Evolutionary conservation across 345 rosid genomes (phyloP).

Genomic region (Moricandia moricandioides): DNA sequence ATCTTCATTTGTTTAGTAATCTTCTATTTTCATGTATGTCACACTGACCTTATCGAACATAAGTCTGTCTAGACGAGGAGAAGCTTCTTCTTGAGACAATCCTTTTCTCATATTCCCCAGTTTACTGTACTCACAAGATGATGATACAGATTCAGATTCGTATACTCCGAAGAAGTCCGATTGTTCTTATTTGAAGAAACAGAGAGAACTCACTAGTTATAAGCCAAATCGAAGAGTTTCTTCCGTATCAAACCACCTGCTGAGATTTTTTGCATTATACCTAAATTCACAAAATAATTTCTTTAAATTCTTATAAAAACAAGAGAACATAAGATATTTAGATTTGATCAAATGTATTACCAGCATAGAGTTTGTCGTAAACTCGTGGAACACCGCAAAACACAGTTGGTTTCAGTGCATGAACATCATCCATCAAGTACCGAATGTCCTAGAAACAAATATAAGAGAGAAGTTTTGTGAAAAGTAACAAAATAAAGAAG

Average conservation of each 20-base stretch:
- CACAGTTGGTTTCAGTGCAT: conserved; percentile 76
- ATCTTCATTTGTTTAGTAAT: not conserved
- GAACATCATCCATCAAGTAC: conserved; percentile 75
- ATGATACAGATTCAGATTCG: not conserved
- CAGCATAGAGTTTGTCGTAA: conserved; percentile 73
- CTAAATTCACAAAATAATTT: conserved; percentile 44
- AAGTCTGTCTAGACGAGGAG: conserved; percentile 77
- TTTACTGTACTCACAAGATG: conserved; percentile 54
- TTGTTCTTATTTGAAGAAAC: not conserved
- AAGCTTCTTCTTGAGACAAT: conserved; percentile 73
- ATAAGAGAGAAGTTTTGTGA: not conserved
- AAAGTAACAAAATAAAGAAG: not conserved
- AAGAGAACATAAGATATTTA: not conserved
- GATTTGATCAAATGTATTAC: conserved; percentile 30
- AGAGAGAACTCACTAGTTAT: conserved; percentile 64
- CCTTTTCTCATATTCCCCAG: conserved; percentile 67
- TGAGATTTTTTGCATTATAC: conserved; percentile 61
- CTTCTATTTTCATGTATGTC: not conserved
- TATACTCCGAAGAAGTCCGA: not conserved
- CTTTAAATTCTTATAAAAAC: not conserved
- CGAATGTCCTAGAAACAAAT: conserved; percentile 57
- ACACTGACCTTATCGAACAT: conserved; percentile 71
- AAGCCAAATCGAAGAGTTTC: conserved; percentile 69
- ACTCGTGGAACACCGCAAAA: conserved; percentile 91
- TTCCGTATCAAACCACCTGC: conserved; percentile 63